Evolutionary conservation across 2,329 filamentous ascomycete species (phyloP).

Genomic region (Blumeria hordei): DNA sequence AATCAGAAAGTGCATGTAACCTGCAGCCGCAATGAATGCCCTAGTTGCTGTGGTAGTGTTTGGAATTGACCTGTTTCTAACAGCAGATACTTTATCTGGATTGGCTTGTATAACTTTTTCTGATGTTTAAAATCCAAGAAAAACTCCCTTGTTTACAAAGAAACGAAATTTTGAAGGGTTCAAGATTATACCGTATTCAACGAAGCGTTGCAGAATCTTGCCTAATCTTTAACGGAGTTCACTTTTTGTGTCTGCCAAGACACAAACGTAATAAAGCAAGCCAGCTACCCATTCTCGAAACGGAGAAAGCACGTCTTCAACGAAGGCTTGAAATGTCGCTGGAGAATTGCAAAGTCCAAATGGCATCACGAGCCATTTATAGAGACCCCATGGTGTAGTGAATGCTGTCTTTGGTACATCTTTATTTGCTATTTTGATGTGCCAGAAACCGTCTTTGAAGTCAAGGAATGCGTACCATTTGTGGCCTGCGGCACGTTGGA

Average conservation of each 20-base stretch:
- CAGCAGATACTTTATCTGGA: background rate
- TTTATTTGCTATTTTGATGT: background rate
- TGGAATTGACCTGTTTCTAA: background rate
- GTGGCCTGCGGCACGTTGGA: background rate
- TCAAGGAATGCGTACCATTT: background rate
- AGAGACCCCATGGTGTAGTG: background rate
- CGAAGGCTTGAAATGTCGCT: background rate
- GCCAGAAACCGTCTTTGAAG: background rate
- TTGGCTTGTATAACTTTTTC: background rate
- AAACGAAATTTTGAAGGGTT: background rate
- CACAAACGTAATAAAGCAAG: background rate
- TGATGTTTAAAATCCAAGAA: background rate
- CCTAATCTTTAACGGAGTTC: background rate
- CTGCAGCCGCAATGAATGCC: background rate
- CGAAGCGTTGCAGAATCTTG: background rate
- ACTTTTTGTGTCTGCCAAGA: background rate
- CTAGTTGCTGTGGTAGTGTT: background rate
- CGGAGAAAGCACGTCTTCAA: background rate
- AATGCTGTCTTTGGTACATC: background rate
- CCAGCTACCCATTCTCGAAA: background rate
- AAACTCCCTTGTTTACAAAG: background rate
- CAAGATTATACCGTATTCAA: background rate
- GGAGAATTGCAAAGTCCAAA: background rate
- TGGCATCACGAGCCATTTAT: slow-evolving; percentile 1
- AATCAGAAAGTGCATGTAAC: background rate